phyloP scores from a whole-genome alignment of 352 stramenopile genomes.

The Globisporangium cystogenes region DNA sequence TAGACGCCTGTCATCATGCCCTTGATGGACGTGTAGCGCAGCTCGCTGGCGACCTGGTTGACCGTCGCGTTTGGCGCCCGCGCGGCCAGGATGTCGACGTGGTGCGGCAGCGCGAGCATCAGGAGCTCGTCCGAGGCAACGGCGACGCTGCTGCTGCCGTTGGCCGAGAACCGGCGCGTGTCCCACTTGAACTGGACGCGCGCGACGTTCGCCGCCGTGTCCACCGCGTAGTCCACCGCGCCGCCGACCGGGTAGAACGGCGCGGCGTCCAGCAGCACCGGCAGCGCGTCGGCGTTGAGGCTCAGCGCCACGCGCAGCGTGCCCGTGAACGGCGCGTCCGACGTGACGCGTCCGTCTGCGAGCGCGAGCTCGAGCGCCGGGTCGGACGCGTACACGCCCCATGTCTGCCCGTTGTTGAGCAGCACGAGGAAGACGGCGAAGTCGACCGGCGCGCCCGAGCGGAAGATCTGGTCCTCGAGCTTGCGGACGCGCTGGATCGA shows the following conservation, averaged over 20 bases:
- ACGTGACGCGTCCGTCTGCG: conserved; percentile 26
- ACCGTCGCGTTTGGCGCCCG: conserved; percentile 4
- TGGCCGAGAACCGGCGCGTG: conserved; percentile 35
- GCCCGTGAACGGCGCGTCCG: conserved; percentile 34
- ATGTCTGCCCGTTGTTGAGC: conserved; percentile 59
- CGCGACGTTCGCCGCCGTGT: conserved; percentile 19
- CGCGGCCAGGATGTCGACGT: conserved; percentile 47
- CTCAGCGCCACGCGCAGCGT: conserved; percentile 50
- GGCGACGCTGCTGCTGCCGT: conserved; percentile 9
- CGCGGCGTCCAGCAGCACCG: conserved; percentile 53
- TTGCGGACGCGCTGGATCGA: conserved; percentile 45
- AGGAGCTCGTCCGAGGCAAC: conserved; percentile 28
- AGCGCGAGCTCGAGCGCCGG: conserved; percentile 28
- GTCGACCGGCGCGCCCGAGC: conserved; percentile 29
- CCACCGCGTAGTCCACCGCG: conserved; percentile 38
- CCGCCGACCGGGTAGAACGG: conserved; percentile 51
- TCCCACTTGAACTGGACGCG: conserved; percentile 61
- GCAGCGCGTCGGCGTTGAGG: conserved; percentile 26
- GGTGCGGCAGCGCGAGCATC: conserved; percentile 73
- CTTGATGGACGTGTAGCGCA: conserved; percentile 68
- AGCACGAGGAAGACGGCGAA: conserved; percentile 49
- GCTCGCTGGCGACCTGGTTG: conserved; percentile 30
- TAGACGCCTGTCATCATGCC: conserved; percentile 67
- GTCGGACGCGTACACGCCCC: conserved; percentile 64
- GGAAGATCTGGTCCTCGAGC: conserved; percentile 27